Base-by-base conservation (phyloP, 2,329 filamentous ascomycete species). In the Neofusicoccum sp. region DNA sequence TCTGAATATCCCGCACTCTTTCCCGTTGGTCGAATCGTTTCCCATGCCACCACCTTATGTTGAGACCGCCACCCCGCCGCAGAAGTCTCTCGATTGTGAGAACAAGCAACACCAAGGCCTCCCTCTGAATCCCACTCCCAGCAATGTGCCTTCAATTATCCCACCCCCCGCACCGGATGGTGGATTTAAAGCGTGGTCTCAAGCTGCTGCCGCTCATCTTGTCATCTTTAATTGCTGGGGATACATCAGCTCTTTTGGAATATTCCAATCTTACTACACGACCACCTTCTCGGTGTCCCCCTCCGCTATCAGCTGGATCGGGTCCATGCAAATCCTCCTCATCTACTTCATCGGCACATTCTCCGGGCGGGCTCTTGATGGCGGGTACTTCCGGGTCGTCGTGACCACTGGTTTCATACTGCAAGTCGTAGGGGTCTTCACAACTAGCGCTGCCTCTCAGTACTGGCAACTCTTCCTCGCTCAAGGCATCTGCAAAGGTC, bases 251-350 rank as follows among this genome's bases (percentile, higher is more conserved):
- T 79, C 80, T n/a, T 85, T 84, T 62, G 83, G 83, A 3, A 78
- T 81, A 3, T 86, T 83, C 60, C 82, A 86, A 63, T 78, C 78
- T 3, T 80, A 81, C 68, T 86, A 85, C 63, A 74, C 34, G 1
- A 67, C 59, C 26, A 65, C 75, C 0, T 53, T 66, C n/a, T 20
- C 40, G 11, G 64, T 66, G 14, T 60, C 72, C 2, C 65, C 72
- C 8, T 78, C 77, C 4, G 75, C 73, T 2, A 79, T 82, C 40
- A 77, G 78, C 6, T 82, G 80, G 79, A 78, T 82, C 28, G 80
- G 80, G 5, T 76, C 76, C 1, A 65, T 80, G 1, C 79, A 82
- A 63, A 74, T 76, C 11, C 80, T 74, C 56, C 63, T 81, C 4
- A 70, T 80, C 0, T 74, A 80, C 51, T 67, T 78, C 53, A 62